Base-by-base conservation (phyloP, 2,329 filamentous ascomycete species). In the Aspergillus sp. region DNA sequence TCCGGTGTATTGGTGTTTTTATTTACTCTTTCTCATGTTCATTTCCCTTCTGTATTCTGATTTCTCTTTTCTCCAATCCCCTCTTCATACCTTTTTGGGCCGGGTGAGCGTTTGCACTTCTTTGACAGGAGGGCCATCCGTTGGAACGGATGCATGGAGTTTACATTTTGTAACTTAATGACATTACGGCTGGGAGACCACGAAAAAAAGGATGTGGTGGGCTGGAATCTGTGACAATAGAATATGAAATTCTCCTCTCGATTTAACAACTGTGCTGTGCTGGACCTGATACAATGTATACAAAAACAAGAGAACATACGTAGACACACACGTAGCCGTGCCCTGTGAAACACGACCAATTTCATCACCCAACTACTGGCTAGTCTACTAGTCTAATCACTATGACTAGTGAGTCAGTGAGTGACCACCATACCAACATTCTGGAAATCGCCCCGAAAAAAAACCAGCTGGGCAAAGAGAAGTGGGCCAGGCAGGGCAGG, bases 221-320 rank as follows among this genome's bases (percentile, higher is more conserved):
- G 66, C 63, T 73, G 71, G 69, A 69, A 69, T 71, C 69, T 74
- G 71, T 74, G 71, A 73, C 68, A 69, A 75, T 75, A 75, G 71
- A 74, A 71, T 69, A 70, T 68, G 72, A 74, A 72, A 74, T 75
- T 77, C 75, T 77, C 75, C 75, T 73, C 75, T 77, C 74, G 66
- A 65, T 71, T 67, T 23, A 66, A 63, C 25, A 66, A 11, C 11
- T 17, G 32, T 53, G 25, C 17, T 44, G 51, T 54, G 32, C 38
- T 23, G 44, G 36, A 36, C 11, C 42, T 36, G 27, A 23, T 27
- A 11, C 3, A 19, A 19, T 36, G 32, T 36, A 36, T 36, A 36
- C 30, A 36, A 11, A 8, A 11, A 10, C 4, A 36, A 36, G 11
- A 15, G 11, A 13, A 36, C 32, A 36, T 36, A 36, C 32, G 32